These are phyloP conservation scores for Fomitopsis palustris DNA, from an alignment of 1,284 basidiomycete genomes.

Conservation along the genomic window DNA sequence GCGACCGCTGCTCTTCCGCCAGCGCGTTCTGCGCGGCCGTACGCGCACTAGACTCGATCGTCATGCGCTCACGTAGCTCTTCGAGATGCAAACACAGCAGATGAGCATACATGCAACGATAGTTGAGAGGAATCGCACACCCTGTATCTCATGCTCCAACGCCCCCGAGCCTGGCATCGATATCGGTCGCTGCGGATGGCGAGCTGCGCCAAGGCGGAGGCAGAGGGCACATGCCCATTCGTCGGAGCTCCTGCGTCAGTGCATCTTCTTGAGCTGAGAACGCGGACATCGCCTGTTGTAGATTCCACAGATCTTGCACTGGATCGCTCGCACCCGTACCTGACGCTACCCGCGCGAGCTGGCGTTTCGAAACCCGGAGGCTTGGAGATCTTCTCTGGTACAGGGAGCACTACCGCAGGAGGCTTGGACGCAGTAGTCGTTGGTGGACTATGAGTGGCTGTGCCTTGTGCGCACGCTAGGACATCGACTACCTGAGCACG, in stretches of 20 bases:
- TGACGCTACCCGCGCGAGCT: too few species aligned
- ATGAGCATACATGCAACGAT: neutral
- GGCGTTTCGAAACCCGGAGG: too few species aligned
- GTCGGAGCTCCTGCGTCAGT: constrained; percentile 27
- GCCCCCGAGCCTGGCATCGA: neutral
- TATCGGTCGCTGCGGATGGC: too few species aligned
- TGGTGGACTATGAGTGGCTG: too few species aligned
- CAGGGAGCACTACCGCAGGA: too few species aligned
- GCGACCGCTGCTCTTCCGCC: constrained; percentile 30
- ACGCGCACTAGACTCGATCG: constrained; percentile 14
- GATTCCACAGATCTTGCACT: too few species aligned
- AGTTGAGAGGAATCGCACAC: neutral
- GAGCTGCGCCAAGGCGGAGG: too few species aligned
- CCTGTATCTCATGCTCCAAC: neutral
- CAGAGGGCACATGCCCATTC: neutral
- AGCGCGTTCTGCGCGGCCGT: constrained; percentile 20
- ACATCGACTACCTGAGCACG: too few species aligned
- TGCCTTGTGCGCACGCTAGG: too few species aligned
- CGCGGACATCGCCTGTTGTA: constrained; percentile 29
- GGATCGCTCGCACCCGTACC: too few species aligned
- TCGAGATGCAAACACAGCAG: neutral
- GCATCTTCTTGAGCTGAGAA: constrained; percentile 29
- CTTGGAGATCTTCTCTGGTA: too few species aligned
- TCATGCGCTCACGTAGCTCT: constrained; percentile 15
- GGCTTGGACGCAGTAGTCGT: too few species aligned